Conservation (phyloP, 1,284 basidiomycete species). For the Naganishia liquefaciens region DNA sequence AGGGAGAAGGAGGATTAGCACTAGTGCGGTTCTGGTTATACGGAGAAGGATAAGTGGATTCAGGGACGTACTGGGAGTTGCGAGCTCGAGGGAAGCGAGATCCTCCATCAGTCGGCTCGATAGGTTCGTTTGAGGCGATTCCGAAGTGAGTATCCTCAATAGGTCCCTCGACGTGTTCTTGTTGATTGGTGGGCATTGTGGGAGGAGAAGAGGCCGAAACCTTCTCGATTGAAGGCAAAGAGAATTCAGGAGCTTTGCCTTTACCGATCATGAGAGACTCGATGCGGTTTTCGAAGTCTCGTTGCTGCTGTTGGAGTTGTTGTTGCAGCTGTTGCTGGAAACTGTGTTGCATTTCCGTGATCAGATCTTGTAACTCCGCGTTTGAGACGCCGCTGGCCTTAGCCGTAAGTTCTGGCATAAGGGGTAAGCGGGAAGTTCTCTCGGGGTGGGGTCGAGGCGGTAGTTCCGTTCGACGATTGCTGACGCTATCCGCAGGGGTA, state of each 20-base stretch:
- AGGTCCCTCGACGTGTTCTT: neutral
- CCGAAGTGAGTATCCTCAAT: neutral
- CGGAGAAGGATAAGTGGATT: neutral
- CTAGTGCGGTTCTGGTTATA: neutral
- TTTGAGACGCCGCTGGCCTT: neutral
- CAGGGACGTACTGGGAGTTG: neutral
- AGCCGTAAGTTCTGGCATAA: neutral
- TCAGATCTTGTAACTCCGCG: neutral
- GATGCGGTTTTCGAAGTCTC: neutral
- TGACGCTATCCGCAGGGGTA: slow-evolving; percentile 7
- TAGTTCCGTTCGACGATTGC: neutral
- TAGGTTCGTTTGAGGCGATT: neutral
- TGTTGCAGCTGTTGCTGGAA: slow-evolving; percentile 1
- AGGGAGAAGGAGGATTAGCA: neutral
- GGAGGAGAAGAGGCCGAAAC: slow-evolving; percentile 1
- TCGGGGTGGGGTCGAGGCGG: neutral
- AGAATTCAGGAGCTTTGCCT: neutral
- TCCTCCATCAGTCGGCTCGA: neutral
- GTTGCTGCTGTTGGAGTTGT: slow-evolving; percentile 1
- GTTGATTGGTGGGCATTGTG: neutral
- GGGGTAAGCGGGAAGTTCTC: neutral
- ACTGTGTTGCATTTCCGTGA: neutral
- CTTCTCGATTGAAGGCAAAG: neutral
- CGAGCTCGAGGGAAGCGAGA: neutral
- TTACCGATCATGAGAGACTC: neutral